A percentile compares a stretch with the other conserved stretches of the same genome.
phyloP scores from a whole-genome alignment of 2,329 filamentous ascomycete genomes.

The Pestalotiopsis sp. region DNA sequence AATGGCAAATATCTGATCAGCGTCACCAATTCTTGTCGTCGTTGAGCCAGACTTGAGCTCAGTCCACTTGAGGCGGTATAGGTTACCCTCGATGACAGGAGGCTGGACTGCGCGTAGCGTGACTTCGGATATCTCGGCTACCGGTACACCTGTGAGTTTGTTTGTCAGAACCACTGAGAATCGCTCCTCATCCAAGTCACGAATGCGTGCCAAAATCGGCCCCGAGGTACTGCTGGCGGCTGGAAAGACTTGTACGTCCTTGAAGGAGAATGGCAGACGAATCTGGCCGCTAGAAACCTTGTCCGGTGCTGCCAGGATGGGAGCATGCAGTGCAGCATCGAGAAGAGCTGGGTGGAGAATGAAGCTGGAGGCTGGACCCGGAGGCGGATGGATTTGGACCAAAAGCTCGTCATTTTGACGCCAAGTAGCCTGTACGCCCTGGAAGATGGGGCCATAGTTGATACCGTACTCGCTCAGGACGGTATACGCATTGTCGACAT shows the following conservation, averaged over 20 bases:
- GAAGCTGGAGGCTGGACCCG: background rate
- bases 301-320: constrained; percentile 8
- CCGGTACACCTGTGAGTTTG: background rate
- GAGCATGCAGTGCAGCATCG: constrained; percentile 10
- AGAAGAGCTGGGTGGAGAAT: constrained; percentile 6
- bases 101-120: constrained; percentile 6
- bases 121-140: constrained; percentile 5
- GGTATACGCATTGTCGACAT: constrained; percentile 1
- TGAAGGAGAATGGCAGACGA: constrained; percentile 6
- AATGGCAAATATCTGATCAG: constrained; percentile 1
- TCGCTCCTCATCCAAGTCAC: constrained; percentile 3
- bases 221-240: constrained; percentile 1
- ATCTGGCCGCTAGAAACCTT: constrained; percentile 3
- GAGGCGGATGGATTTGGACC: background rate
- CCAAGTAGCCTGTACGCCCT: constrained; percentile 3
- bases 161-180: constrained; percentile 1
- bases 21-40: background rate
- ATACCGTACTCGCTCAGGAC: background rate
- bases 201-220: constrained; percentile 3
- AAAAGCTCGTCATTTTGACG: constrained; percentile 3
- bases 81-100: background rate
- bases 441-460: constrained; percentile 8
- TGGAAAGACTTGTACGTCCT: background rate
- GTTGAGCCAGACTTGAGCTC: background rate
- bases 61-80: constrained; percentile 9